Conservation (phyloP, 495 filamentous ascomycete genomes). For the Penicillium malachiteum region DNA sequence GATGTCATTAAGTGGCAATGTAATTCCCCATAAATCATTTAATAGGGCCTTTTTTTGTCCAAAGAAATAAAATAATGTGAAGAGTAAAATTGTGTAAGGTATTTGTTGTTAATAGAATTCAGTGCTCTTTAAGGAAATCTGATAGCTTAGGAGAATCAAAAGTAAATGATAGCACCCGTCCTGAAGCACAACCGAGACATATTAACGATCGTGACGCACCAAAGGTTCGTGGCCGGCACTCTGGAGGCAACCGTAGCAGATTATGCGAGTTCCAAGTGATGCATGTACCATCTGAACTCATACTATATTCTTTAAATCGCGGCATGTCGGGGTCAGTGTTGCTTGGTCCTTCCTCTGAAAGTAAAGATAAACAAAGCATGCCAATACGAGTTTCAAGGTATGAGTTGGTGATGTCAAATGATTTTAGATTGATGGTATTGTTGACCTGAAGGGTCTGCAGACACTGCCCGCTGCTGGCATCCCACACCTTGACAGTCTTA, state of each 20-base stretch:
- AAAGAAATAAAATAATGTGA: too few species aligned
- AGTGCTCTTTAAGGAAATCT: too few species aligned
- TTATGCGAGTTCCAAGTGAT: conserved; percentile 11
- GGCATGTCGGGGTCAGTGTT: not conserved
- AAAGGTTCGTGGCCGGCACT: conserved; percentile 1
- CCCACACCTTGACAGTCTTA: conserved; percentile 30
- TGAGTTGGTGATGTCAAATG: conserved; percentile 5
- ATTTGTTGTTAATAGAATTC: too few species aligned
- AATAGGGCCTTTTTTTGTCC: too few species aligned
- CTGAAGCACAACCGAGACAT: conserved; percentile 6
- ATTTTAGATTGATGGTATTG: not conserved
- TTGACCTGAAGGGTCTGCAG: not conserved
- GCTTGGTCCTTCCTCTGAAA: not conserved
- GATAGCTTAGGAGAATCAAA: not conserved
- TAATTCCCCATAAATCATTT: too few species aligned
- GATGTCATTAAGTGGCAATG: too few species aligned
- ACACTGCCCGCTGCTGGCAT: conserved; percentile 14
- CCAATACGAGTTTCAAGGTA: conserved; percentile 7
- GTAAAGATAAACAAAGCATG: not conserved
- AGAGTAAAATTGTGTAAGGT: too few species aligned
- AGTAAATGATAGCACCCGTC: conserved; percentile 1
- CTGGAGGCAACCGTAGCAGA: conserved; percentile 9
- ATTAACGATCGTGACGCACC: not conserved
- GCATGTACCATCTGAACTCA: not conserved
- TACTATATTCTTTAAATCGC: not conserved